Conservation (phyloP, 2,329 filamentous ascomycete genomes). For the Endoconidiophora polonica region DNA sequence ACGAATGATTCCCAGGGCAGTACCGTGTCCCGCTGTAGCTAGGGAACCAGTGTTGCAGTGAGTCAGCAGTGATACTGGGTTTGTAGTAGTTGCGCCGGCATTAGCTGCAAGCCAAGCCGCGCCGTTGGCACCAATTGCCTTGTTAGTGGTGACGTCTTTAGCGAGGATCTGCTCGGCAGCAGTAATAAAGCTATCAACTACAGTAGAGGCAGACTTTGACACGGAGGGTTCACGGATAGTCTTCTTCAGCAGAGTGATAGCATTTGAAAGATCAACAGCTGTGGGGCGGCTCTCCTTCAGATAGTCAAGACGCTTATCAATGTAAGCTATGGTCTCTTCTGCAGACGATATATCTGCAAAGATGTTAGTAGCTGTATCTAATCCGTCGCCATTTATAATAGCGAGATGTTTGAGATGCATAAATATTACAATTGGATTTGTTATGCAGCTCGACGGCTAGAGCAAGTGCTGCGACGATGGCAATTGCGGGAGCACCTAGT, state of each 20-base stretch:
- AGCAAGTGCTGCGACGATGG: conserved; percentile 85
- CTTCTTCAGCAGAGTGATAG: conserved; percentile 61
- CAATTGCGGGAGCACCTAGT: conserved; percentile 65
- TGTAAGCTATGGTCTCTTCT: conserved; percentile 49
- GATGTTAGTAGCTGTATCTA: conserved; percentile 23
- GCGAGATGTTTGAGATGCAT: no score
- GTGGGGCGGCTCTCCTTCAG: conserved; percentile 81
- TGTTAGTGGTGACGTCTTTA: conserved; percentile 76
- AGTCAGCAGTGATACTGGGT: conserved; percentile 63
- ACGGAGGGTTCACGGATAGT: conserved; percentile 36
- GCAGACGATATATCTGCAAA: conserved; percentile 24
- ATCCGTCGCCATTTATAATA: neutral
- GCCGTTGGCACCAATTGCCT: conserved; percentile 67
- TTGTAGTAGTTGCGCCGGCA: conserved; percentile 28
- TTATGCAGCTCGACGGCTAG: conserved; percentile 69
- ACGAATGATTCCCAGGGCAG: conserved; percentile 83
- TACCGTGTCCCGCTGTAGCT: conserved; percentile 94
- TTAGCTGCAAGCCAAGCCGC: conserved; percentile 65
- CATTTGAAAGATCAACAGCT: conserved; percentile 86
- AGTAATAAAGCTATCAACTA: conserved; percentile 55
- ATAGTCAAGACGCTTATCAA: conserved; percentile 65
- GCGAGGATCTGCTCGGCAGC: conserved; percentile 75
- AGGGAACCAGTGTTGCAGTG: conserved; percentile 98
- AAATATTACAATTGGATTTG: conserved; percentile 27
- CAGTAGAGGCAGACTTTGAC: conserved; percentile 26